Conservation (phyloP, 108 stramenopile species). For the Pseudonitzschia multiseries region DNA sequence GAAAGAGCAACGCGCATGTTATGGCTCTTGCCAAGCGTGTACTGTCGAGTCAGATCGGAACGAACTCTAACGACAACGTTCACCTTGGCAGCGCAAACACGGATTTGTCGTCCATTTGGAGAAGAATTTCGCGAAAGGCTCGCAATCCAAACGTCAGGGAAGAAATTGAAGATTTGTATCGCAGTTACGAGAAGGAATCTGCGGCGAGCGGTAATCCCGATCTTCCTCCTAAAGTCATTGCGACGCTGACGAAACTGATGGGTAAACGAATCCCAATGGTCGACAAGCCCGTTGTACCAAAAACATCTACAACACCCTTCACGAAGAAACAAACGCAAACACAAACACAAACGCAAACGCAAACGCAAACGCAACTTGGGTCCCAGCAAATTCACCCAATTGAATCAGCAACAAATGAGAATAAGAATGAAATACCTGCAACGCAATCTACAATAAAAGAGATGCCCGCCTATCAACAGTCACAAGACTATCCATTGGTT, state of each 20-base stretch:
- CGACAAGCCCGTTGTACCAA: not conserved
- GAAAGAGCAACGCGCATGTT: slow-evolving; percentile 6
- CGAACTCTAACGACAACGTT: not conserved
- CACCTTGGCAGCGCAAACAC: not conserved
- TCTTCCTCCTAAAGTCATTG: slow-evolving; percentile 27
- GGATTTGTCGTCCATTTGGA: slow-evolving; percentile 33
- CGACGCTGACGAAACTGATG: slow-evolving; percentile 35
- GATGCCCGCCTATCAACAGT: not conserved
- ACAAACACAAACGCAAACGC: not conserved
- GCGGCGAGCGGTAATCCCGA: slow-evolving; percentile 2
- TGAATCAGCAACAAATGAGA: not conserved
- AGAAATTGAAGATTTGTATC: slow-evolving; percentile 27
- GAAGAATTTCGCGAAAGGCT: slow-evolving; percentile 30
- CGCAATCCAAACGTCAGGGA: slow-evolving; percentile 19
- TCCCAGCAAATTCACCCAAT: too few species aligned
- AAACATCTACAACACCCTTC: not conserved
- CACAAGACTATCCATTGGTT: not conserved
- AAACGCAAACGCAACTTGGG: too few species aligned
- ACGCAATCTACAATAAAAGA: not conserved
- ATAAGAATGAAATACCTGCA: too few species aligned
- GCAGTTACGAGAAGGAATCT: slow-evolving; percentile 6
- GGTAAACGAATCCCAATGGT: slow-evolving; percentile 22
- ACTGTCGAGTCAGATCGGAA: slow-evolving; percentile 30
- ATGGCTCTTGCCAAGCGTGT: slow-evolving; percentile 28
- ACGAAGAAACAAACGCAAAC: not conserved